Base-by-base conservation (phyloP, 2,329 filamentous ascomycete genomes). In the Metarhizium guizhouense region DNA sequence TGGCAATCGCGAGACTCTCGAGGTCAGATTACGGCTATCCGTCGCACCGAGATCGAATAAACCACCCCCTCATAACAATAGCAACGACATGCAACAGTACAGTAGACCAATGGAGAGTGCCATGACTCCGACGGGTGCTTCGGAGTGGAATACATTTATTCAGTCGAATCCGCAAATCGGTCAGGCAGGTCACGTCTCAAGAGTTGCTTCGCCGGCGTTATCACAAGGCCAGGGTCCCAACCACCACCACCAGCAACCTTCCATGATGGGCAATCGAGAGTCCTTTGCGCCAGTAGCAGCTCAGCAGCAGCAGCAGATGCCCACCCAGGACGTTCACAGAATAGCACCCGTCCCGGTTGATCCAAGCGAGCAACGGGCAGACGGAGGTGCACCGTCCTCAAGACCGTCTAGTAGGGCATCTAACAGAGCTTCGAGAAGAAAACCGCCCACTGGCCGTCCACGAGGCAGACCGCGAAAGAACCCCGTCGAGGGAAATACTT, bases 1-100 rank as follows among this genome's bases (percentile, higher is more conserved):
- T 64, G 90, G 89, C 36, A 80, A 86, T 57, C 87, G 86, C 62
- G 92, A 97, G 71, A 97, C 89, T 0, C 74, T 99, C 57, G 94
- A 99, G 73, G 93, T 99, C 61, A 95, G 88, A 69, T 78, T 99
- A 58, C 91, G 90, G 67, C 78, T 99, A 56, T 87, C 91, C 2
- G 86, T 87, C 16, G 86, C 96, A 40, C 80, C 85, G 18, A 88
- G 81, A 53, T 79, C 75, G 48, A 68, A 70, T 25, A 70, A 67
- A 20, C 65, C 64, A 3, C 59, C 62, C 16, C 60, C 62, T 7
- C 65, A 63, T 30, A 58, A 63, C 29, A 56, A 52, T 53, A 60
- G 63, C 56, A 66, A 68, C 30, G 53, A 49, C 54, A 56, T 13
- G 54, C 51, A 48, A 25, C 43, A 50, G 57, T 57, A 59, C 20